Evolutionary conservation across 2,329 filamentous ascomycete species (phyloP).

Genomic region (Ceratocystis papillata): DNA sequence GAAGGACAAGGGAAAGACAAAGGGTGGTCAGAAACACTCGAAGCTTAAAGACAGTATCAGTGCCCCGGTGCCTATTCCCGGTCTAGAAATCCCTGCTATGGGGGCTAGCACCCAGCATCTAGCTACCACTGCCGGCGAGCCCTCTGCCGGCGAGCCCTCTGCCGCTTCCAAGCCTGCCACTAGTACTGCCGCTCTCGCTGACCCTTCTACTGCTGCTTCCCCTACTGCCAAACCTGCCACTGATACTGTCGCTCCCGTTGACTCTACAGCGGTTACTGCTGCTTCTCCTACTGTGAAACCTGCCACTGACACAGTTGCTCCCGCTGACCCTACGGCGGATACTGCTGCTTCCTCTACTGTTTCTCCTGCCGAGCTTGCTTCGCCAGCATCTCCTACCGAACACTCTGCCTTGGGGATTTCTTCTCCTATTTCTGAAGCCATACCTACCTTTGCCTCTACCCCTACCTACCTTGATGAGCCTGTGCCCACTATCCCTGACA

Average conservation of each 20-base stretch:
- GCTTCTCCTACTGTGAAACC: background rate
- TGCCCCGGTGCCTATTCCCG: background rate
- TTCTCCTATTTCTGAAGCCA: background rate
- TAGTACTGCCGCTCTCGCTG: background rate
- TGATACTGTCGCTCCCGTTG: background rate
- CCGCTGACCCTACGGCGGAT: background rate
- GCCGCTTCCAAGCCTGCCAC: background rate
- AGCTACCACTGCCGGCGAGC: background rate
- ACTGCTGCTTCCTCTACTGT: background rate
- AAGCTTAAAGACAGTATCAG: constrained; percentile 6
- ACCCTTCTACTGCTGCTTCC: background rate
- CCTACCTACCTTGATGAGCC: background rate
- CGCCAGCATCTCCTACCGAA: background rate
- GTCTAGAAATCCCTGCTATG: background rate
- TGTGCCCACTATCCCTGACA: background rate
- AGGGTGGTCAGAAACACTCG: constrained; percentile 27
- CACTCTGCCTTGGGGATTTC: no score
- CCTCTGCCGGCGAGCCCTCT: background rate
- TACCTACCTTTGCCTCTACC: background rate
- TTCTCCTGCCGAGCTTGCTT: background rate
- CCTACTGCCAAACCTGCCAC: background rate
- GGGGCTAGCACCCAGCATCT: background rate
- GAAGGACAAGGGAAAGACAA: constrained; percentile 25
- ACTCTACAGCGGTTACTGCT: background rate
- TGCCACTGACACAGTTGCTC: background rate